Evolutionary conservation across 2,329 filamentous ascomycete species (phyloP).

Genomic region (Penicillium verrucosum): DNA sequence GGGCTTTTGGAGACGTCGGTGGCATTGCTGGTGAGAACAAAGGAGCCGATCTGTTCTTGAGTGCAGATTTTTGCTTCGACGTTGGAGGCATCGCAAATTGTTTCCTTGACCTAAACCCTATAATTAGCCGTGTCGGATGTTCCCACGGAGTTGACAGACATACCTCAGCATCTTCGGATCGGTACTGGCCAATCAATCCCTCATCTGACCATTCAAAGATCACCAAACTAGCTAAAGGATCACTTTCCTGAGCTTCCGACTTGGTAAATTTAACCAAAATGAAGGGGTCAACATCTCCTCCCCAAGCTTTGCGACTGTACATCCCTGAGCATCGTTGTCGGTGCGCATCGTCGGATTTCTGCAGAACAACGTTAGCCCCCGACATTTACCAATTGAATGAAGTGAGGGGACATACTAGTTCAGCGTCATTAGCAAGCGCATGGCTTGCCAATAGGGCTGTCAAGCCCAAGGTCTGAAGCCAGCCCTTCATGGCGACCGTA

Average conservation of each 20-base stretch:
- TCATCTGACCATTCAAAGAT: constrained; percentile 95
- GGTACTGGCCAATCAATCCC: constrained; percentile 68
- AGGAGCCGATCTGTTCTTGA: constrained; percentile 73
- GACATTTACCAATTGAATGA: background rate
- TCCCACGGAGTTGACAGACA: constrained; percentile 13
- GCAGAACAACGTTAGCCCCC: background rate
- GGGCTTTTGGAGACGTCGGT: constrained; percentile 66
- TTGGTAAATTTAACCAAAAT: constrained; percentile 78
- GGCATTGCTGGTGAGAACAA: constrained; percentile 75
- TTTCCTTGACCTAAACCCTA: constrained; percentile 51
- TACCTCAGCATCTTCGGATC: constrained; percentile 56
- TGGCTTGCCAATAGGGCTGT: constrained; percentile 38
- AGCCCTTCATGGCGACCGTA: constrained; percentile 40
- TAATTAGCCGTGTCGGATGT: constrained; percentile 29
- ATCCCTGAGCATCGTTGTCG: constrained; percentile 86
- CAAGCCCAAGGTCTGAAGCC: constrained; percentile 36
- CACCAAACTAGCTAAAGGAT: constrained; percentile 76
- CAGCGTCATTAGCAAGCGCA: constrained; percentile 45
- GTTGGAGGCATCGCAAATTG: constrained; percentile 72
- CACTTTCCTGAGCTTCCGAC: constrained; percentile 57
- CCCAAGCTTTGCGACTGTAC: constrained; percentile 89
- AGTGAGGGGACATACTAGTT: constrained; percentile 37
- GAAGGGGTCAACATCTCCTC: constrained; percentile 81
- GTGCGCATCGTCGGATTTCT: constrained; percentile 75
- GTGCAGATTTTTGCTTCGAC: constrained; percentile 71